Conservation (phyloP, 371 early-diverging fungal species). For the Phascolomyces articulosus region DNA sequence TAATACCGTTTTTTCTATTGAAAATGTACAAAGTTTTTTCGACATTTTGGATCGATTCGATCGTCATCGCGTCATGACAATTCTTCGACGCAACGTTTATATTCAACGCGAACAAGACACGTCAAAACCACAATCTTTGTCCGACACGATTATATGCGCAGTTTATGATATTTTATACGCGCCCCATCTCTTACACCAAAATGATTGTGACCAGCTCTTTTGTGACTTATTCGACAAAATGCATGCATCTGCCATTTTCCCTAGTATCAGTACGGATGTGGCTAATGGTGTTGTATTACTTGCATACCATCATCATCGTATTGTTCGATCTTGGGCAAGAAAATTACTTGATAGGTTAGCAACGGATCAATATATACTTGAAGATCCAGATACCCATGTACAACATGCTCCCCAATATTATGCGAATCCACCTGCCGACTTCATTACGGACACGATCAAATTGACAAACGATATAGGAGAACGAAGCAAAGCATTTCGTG, state of each 20-base stretch:
- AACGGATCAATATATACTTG: not conserved
- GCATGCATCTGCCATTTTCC: conserved; percentile 30
- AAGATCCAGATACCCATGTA: not conserved
- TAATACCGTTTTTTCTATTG: conserved; percentile 24
- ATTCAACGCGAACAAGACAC: not conserved
- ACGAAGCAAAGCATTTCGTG: conserved; percentile 38
- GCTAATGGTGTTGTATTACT: conserved; percentile 22
- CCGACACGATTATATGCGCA: conserved; percentile 27
- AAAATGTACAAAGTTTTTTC: conserved; percentile 43
- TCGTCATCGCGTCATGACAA: conserved; percentile 19
- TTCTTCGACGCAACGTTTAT: conserved; percentile 11
- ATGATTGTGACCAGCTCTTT: conserved; percentile 23
- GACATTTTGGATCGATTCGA: conserved; percentile 32
- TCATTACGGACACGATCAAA: conserved; percentile 7
- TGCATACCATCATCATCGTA: conserved; percentile 35
- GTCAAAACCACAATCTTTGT: conserved; percentile 9
- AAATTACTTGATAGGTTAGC: conserved; percentile 40
- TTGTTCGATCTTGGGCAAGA: conserved; percentile 43
- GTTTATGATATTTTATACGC: conserved; percentile 31
- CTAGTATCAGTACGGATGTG: conserved; percentile 23
- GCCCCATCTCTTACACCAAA: conserved; percentile 16
- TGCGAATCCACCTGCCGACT: not conserved
- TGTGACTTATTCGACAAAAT: conserved; percentile 32
- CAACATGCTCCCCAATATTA: not conserved
- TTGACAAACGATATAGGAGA: conserved; percentile 26